These are phyloP conservation scores for Dipteronia sinensis DNA, from an alignment of 345 rosid species.

Conservation along the genomic window DNA sequence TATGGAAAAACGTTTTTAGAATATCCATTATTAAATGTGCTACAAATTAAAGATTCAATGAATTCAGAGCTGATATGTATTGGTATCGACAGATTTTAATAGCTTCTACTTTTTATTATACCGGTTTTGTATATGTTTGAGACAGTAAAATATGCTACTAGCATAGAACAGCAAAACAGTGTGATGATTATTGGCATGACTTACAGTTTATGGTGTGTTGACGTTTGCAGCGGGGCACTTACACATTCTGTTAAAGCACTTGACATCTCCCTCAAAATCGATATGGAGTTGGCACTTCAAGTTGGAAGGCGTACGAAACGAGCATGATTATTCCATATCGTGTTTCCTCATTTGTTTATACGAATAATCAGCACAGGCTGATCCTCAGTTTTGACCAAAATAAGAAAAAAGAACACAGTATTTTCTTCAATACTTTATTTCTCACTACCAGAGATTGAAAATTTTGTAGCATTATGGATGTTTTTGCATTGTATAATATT, in stretches of 20 bases:
- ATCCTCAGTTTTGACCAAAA: background rate
- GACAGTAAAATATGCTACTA: background rate
- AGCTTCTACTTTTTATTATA: background rate
- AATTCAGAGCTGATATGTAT: background rate
- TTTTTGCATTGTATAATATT: background rate
- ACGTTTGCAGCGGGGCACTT: conserved; percentile 74
- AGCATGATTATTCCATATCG: conserved; percentile 39
- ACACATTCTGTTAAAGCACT: conserved; percentile 94
- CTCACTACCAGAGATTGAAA: background rate
- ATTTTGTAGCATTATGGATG: background rate
- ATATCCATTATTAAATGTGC: too few relatives aligned
- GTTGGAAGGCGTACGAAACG: conserved; percentile 94
- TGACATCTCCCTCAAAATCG: conserved; percentile 91
- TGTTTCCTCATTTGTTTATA: background rate
- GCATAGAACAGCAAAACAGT: background rate
- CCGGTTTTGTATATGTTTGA: too few relatives aligned
- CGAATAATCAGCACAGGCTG: background rate
- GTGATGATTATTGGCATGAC: background rate
- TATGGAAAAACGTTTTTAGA: too few relatives aligned
- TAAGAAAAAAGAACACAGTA: background rate
- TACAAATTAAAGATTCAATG: too few relatives aligned
- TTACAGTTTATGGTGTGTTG: background rate
- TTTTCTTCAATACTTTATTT: background rate
- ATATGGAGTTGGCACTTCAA: conserved; percentile 81
- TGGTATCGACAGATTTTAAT: background rate